phyloP scores from a whole-genome alignment of 352 stramenopile genomes.

The Bremia lactucae region DNA sequence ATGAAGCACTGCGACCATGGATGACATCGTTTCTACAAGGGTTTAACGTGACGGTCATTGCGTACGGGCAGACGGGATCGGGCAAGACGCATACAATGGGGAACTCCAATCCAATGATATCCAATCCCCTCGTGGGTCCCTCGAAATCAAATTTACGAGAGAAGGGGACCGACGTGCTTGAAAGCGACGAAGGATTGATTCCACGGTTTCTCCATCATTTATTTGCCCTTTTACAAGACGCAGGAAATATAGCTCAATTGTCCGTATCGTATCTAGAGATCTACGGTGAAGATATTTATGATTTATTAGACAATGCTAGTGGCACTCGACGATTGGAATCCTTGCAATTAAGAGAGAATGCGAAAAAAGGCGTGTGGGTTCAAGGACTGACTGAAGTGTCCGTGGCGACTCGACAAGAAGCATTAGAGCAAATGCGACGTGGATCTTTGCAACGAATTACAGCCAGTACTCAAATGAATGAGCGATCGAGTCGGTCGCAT shows the following conservation, averaged over 20 bases:
- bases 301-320: conserved; percentile 76
- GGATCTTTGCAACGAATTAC: conserved; percentile 70
- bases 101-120: conserved; percentile 40
- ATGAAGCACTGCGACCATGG: conserved; percentile 59
- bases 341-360: conserved; percentile 62
- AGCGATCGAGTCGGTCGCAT: conserved; percentile 79
- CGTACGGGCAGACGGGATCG: conserved; percentile 78
- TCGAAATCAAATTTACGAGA: conserved; percentile 13
- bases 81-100: conserved; percentile 84
- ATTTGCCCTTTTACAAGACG: conserved; percentile 44
- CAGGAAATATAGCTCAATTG: conserved; percentile 26
- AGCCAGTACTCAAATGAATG: conserved; percentile 83
- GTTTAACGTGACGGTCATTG: conserved; percentile 85
- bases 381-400: conserved; percentile 70
- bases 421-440: conserved; percentile 68
- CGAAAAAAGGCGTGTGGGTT: conserved; percentile 61
- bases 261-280: conserved; percentile 93
- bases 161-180: conserved; percentile 13
- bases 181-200: conserved; percentile 67
- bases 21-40: conserved; percentile 79
- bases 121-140: conserved; percentile 11
- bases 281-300: conserved; percentile 95
- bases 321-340: conserved; percentile 25
- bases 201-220: conserved; percentile 77
- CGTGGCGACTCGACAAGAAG: conserved; percentile 39